Evolutionary conservation across 306 rosid species (phyloP), one percentile per base, ranked within the genome.

Genomic region (Pyrus betulifolia): DNA sequence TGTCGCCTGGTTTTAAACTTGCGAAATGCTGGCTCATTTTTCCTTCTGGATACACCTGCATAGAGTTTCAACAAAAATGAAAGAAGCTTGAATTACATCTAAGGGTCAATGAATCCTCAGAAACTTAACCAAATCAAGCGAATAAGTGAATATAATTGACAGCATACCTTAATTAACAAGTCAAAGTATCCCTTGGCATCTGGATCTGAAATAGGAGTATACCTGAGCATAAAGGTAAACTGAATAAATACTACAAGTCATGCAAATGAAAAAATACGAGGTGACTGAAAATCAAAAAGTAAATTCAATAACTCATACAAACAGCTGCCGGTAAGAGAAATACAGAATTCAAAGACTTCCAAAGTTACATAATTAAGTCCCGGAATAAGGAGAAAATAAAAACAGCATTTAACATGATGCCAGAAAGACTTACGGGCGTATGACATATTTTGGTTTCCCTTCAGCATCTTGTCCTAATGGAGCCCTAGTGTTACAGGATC

Each of bases 11-110:
- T 81, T 93, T 96, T 80, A 96, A 85, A 90, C 93, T 96, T 65
- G 97, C 96, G 57, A 96, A 93, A 91, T 96, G 96, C 85, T 91
- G 99, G 84, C 97, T 96, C 98, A 96, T 93, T 89, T 91, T 91
- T 54, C 99, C 99, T 72, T 88, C 91, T 49, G 99, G 99, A 74
- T 93, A 96, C 81, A 96, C 93, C 98, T 93, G 81, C 81, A 79
- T 77, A 35, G 82, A 74, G 67, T 77, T 65, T 19, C 60, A 14
- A 62, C 62, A 72, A 68, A 61, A 52, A 51, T 64, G 81, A 61
- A 80, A 7, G 31, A 28, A 63, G 40, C 3, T 4, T 12, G n/a
- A 68, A 62, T 25, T 44, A 60, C 71, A 68, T 44, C 33, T 42
- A 46, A 11, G 46, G 72, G 31, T 60, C 74, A 49, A 61, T 65